Percentiles rank a stretch among this genome's conserved stretches.
phyloP scores from a whole-genome alignment of 164 flowering plant species.

The Protea cynaroides region DNA sequence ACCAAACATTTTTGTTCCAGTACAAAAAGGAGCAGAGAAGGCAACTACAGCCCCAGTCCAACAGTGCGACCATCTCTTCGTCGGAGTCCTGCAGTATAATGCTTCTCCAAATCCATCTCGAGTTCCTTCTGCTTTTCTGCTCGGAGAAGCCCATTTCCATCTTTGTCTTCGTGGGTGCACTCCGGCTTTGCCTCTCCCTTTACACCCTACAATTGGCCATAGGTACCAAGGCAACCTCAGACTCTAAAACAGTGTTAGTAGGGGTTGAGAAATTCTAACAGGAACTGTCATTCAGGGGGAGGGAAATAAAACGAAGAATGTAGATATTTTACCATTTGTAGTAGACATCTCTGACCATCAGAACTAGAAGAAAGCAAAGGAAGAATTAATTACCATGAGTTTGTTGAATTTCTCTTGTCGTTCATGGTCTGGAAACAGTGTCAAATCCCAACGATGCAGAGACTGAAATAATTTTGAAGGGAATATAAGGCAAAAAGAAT shows the following conservation, averaged over 20 bases:
- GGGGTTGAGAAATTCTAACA: slow-evolving; percentile 22
- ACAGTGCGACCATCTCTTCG: slow-evolving; percentile 95
- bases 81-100: slow-evolving; percentile 91
- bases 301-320: slow-evolving; percentile 6
- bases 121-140: slow-evolving; percentile 75
- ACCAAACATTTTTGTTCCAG: background rate
- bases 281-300: slow-evolving; percentile 13
- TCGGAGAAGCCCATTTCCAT: slow-evolving; percentile 22
- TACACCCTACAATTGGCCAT: slow-evolving; percentile 99
- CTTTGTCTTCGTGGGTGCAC: slow-evolving; percentile 28
- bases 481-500: slow-evolving; percentile 1
- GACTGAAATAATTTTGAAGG: slow-evolving; percentile 33
- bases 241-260: slow-evolving; percentile 94
- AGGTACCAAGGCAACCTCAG: slow-evolving; percentile 97
- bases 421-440: slow-evolving; percentile 71
- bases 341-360: background rate
- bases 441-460: slow-evolving; percentile 61
- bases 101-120: slow-evolving; percentile 88
- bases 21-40: background rate
- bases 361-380: background rate
- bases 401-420: slow-evolving; percentile 94
- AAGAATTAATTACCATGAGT: slow-evolving; percentile 78
- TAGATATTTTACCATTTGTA: slow-evolving; percentile 9
- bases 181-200: slow-evolving; percentile 65
- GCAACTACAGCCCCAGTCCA: slow-evolving; percentile 72